A percentile compares a stretch with the other conserved stretches of the same genome.
Conservation (phyloP, 768 basidiomycete genomes). For the Boletellus ananiceps region DNA sequence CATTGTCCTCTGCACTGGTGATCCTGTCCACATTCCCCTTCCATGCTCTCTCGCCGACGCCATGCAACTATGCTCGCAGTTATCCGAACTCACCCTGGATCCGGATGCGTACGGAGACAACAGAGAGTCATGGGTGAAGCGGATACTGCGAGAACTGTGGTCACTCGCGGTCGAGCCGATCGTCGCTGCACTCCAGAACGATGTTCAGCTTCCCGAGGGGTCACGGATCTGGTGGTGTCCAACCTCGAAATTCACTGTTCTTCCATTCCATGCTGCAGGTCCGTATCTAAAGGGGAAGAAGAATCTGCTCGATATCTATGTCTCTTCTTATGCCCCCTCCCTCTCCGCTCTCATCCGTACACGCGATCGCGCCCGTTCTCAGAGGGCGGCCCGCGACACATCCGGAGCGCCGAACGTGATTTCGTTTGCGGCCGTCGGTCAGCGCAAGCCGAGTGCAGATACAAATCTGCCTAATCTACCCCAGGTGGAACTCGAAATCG, state of each 20-base stretch:
- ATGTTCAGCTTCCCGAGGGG: neutral
- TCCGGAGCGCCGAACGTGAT: too few relatives aligned
- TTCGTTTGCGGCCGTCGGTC: neutral
- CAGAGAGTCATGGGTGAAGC: neutral
- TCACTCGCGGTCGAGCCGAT: neutral
- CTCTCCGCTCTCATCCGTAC: neutral
- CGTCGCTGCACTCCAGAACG: neutral
- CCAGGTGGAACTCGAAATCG: neutral
- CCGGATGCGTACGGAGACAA: neutral
- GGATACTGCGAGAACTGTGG: neutral
- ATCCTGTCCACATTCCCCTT: neutral
- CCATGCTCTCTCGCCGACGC: neutral
- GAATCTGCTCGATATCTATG: neutral
- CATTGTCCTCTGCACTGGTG: neutral
- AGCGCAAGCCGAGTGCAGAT: neutral
- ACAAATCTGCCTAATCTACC: neutral
- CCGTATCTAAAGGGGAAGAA: neutral
- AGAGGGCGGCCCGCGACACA: neutral
- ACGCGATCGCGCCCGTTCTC: neutral
- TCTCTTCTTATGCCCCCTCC: neutral
- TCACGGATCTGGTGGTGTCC: neutral
- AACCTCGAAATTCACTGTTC: neutral
- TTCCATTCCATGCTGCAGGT: neutral
- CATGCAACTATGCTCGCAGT: neutral
- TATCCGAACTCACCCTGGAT: neutral